Evolutionary conservation across 2,329 filamentous ascomycete species (phyloP).

Genomic region (Biscogniauxia sp.): DNA sequence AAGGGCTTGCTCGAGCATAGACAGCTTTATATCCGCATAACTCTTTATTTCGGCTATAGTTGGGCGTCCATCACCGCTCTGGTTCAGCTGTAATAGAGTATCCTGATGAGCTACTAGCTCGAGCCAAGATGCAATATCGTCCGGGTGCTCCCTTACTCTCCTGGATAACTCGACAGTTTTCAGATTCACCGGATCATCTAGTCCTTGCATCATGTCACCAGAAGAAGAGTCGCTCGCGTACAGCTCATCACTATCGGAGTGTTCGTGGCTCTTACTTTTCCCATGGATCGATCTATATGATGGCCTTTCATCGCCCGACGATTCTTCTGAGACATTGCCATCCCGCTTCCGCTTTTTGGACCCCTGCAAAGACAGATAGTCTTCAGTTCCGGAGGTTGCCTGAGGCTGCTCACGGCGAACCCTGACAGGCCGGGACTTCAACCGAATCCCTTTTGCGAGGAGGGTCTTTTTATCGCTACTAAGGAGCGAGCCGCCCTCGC

Average conservation of each 20-base stretch:
- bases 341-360: conserved; percentile 43
- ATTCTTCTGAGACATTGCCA: conserved; percentile 32
- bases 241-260: conserved; percentile 49
- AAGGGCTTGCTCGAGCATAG: conserved; percentile 76
- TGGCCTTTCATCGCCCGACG: conserved; percentile 47
- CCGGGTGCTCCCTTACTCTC: conserved; percentile 62
- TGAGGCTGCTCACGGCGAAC: conserved; percentile 34
- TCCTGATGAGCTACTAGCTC: conserved; percentile 78
- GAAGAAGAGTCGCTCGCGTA: conserved; percentile 46
- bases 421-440: conserved; percentile 40
- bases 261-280: conserved; percentile 51
- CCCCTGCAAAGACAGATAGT: conserved; percentile 48
- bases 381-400: conserved; percentile 32
- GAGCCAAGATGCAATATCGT: conserved; percentile 71
- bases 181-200: conserved; percentile 47
- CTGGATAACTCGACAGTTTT: conserved; percentile 62
- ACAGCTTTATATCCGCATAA: conserved; percentile 75
- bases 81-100: conserved; percentile 53
- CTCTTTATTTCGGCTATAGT: conserved; percentile 64
- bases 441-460: conserved; percentile 40
- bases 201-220: conserved; percentile 30
- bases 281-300: conserved; percentile 65
- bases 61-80: conserved; percentile 42
- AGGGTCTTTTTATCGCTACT: conserved; percentile 47
- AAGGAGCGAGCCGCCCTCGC: conserved; percentile 42